phyloP scores from a whole-genome alignment of 1,284 basidiomycete genomes.

The Heterobasidion annosum region DNA sequence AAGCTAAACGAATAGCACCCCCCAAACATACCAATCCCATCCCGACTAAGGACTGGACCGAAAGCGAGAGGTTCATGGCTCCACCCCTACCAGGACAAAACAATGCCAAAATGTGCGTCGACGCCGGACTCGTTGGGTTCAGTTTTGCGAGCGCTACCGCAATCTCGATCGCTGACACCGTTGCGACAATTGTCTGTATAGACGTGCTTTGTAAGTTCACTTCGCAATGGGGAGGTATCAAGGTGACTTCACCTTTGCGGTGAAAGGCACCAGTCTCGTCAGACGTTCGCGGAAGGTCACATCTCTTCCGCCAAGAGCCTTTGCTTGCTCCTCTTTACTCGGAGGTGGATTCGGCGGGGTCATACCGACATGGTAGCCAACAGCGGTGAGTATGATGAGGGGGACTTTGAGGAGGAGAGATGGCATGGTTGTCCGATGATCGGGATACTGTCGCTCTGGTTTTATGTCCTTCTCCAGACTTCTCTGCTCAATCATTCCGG shows the following conservation, averaged over 20 bases:
- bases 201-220: neutral
- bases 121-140: neutral
- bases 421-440: neutral
- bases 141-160: neutral
- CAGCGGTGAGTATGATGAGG: neutral
- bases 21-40: conserved; percentile 38
- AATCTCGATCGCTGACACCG: neutral
- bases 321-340: neutral
- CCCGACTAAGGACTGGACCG: conserved; percentile 41
- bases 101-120: neutral
- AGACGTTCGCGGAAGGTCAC: neutral
- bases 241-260: neutral
- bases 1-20: conserved; percentile 26
- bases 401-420: neutral
- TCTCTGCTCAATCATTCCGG: neutral
- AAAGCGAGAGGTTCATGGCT: neutral
- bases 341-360: conserved; percentile 2
- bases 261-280: neutral
- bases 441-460: neutral
- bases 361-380: neutral
- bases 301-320: neutral
- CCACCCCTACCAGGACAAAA: neutral
- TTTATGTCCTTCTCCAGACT: neutral
- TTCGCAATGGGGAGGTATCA: neutral
- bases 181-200: neutral